A percentile compares a stretch with the other conserved stretches of the same genome.
These are phyloP conservation scores for Allium sativum DNA, from an alignment of 106 monocot genomes.

Conservation along the genomic window DNA sequence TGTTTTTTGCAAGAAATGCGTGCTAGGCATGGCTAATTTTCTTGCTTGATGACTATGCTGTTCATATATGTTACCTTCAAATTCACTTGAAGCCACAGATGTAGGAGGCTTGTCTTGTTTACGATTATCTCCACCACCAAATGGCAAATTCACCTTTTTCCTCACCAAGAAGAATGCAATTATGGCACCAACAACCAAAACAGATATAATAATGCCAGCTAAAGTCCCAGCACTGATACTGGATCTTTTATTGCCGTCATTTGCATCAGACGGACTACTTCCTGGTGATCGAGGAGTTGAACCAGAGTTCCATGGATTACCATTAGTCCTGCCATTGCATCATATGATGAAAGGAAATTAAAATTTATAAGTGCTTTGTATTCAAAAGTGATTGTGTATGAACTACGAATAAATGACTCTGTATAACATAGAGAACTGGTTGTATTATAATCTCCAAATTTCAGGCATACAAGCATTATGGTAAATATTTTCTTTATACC, in stretches of 20 bases:
- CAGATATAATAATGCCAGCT: conserved; percentile 59
- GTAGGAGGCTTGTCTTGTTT: conserved; percentile 24
- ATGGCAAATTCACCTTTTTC: conserved; percentile 17
- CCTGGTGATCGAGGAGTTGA: conserved; percentile 58
- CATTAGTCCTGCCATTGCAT: conserved; percentile 40
- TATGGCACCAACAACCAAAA: conserved; percentile 48
- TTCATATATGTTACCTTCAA: conserved; percentile 34
- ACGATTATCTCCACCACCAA: conserved; percentile 19
- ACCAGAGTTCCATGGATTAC: conserved; percentile 66
- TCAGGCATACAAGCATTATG: background rate
- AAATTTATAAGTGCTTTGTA: too few relatives aligned
- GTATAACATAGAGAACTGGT: background rate
- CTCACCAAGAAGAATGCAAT: conserved; percentile 61
- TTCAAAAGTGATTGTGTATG: too few relatives aligned
- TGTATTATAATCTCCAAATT: background rate
- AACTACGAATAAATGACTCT: background rate
- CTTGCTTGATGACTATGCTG: background rate
- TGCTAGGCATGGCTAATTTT: too few relatives aligned
- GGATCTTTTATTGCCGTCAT: conserved; percentile 27
- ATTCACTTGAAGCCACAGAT: conserved; percentile 29
- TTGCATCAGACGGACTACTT: conserved; percentile 18
- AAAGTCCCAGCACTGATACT: conserved; percentile 45
- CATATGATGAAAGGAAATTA: too few relatives aligned
- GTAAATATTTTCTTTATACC: background rate
- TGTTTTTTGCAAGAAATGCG: too few relatives aligned